A percentile compares a stretch with the other conserved stretches of the same genome.
phyloP scores from a whole-genome alignment of 2,329 filamentous ascomycete genomes.

The Furcasterigmium sp. region DNA sequence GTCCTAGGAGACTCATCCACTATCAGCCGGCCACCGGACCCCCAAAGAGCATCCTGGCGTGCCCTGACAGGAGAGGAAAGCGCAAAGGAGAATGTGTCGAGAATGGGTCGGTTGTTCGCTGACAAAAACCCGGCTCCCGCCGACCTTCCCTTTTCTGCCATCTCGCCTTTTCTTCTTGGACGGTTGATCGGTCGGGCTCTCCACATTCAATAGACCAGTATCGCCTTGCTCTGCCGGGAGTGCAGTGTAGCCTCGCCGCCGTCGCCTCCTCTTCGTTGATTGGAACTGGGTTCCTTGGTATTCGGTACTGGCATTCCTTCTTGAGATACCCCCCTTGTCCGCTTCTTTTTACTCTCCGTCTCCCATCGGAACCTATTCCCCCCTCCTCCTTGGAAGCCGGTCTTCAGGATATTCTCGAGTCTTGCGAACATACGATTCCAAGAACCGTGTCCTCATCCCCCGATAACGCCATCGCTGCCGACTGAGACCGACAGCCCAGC shows the following conservation, averaged over 20 bases:
- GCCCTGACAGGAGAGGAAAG: no score
- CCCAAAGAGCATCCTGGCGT: no score
- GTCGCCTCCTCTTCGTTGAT: background rate
- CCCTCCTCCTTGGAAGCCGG: slow-evolving; percentile 9
- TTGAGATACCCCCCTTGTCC: background rate
- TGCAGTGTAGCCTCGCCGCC: no score
- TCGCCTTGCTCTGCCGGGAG: background rate
- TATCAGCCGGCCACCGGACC: no score
- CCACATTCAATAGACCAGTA: background rate
- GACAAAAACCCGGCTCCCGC: slow-evolving; percentile 4
- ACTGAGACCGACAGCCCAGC: background rate
- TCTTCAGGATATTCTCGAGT: slow-evolving; percentile 8
- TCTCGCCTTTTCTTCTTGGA: background rate
- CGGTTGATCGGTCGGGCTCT: background rate
- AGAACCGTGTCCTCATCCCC: background rate
- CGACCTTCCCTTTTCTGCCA: slow-evolving; percentile 4
- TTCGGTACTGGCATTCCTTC: background rate
- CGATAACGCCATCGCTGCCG: no score
- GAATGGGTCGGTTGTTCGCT: background rate
- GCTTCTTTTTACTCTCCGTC: background rate
- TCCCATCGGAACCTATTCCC: background rate
- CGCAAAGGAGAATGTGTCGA: no score
- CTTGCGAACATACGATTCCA: background rate
- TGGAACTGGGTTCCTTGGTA: background rate
- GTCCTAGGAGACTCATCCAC: no score